Percentiles rank a stretch among this genome's conserved stretches.
Conservation (phyloP, 129 eudicot genomes). For the Lonicera japonica region DNA sequence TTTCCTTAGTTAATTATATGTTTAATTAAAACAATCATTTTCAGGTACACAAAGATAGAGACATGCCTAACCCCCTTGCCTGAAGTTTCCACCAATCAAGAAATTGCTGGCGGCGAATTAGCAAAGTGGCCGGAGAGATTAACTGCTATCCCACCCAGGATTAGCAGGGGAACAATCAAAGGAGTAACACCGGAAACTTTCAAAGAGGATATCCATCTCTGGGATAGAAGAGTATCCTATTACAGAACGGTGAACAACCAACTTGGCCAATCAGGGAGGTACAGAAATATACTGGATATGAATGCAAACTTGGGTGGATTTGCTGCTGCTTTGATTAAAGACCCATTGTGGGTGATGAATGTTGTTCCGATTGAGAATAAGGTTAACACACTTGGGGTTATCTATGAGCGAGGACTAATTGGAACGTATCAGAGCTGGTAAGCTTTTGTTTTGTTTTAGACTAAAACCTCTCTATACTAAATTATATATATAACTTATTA, state of each 20-base stretch:
- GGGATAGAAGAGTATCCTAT: slow-evolving; percentile 69
- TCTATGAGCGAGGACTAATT: slow-evolving; percentile 47
- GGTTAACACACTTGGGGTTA: slow-evolving; percentile 43
- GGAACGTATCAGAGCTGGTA: slow-evolving; percentile 62
- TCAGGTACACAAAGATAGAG: slow-evolving; percentile 80
- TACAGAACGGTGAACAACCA: slow-evolving; percentile 73
- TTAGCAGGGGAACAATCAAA: slow-evolving; percentile 41
- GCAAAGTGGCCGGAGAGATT: slow-evolving; percentile 86
- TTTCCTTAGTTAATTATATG: too few relatives aligned
- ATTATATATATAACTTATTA: too few relatives aligned
- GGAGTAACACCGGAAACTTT: slow-evolving; percentile 60
- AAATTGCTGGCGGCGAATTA: slow-evolving; percentile 72
- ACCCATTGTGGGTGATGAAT: slow-evolving; percentile 59
- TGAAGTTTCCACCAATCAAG: slow-evolving; percentile 43
- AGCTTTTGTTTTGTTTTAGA: too few relatives aligned
- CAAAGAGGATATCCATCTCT: slow-evolving; percentile 42
- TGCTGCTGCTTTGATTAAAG: slow-evolving; percentile 38
- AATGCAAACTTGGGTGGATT: slow-evolving; percentile 52
- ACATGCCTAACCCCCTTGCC: slow-evolving; percentile 86
- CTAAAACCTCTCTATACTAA: too few relatives aligned
- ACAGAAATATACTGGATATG: slow-evolving; percentile 53
- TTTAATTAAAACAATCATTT: neutral
- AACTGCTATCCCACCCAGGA: slow-evolving; percentile 72
- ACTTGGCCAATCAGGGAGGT: slow-evolving; percentile 55
- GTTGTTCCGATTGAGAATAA: slow-evolving; percentile 45